A percentile compares a stretch with the other conserved stretches of the same genome.
These are phyloP conservation scores for Zasmidium cellare DNA, from an alignment of 2,329 filamentous ascomycete genomes.

Conservation along the genomic window DNA sequence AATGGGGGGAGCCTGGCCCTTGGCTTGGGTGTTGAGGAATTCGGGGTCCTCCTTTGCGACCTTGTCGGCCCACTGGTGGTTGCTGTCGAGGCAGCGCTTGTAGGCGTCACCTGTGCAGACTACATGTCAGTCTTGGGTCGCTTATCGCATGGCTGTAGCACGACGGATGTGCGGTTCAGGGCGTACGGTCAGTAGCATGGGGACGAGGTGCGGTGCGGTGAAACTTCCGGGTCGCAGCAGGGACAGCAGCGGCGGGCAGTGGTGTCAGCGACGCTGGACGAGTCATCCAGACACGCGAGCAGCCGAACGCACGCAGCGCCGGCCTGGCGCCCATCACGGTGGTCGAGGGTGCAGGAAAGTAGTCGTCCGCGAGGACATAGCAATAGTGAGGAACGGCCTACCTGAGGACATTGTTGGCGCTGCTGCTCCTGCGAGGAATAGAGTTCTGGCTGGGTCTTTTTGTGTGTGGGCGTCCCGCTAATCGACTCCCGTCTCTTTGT, in stretches of 20 bases:
- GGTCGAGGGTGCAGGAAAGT: background rate
- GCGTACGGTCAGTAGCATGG: background rate
- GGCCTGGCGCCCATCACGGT: conserved; percentile 7
- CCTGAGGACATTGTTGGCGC: background rate
- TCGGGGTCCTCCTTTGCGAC: conserved; percentile 66
- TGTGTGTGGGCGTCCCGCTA: background rate
- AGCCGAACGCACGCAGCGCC: conserved; percentile 1
- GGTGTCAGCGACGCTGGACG: background rate
- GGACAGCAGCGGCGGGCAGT: too few relatives aligned
- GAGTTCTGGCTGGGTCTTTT: background rate
- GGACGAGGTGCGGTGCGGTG: background rate
- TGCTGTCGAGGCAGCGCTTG: conserved; percentile 61
- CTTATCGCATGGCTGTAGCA: background rate
- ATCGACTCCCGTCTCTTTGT: background rate
- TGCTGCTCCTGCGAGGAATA: background rate
- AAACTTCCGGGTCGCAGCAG: background rate
- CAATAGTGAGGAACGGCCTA: background rate
- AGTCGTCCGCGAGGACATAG: background rate
- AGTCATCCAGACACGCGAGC: background rate
- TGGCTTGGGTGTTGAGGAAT: conserved; percentile 68
- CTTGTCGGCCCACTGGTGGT: conserved; percentile 69
- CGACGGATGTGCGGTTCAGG: background rate
- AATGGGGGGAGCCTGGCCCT: conserved; percentile 66
- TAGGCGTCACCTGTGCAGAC: conserved; percentile 25
- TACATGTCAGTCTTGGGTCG: background rate